Evolutionary conservation across 805 yeast species (phyloP).

Genomic region (Wickerhamiella parazyma): DNA sequence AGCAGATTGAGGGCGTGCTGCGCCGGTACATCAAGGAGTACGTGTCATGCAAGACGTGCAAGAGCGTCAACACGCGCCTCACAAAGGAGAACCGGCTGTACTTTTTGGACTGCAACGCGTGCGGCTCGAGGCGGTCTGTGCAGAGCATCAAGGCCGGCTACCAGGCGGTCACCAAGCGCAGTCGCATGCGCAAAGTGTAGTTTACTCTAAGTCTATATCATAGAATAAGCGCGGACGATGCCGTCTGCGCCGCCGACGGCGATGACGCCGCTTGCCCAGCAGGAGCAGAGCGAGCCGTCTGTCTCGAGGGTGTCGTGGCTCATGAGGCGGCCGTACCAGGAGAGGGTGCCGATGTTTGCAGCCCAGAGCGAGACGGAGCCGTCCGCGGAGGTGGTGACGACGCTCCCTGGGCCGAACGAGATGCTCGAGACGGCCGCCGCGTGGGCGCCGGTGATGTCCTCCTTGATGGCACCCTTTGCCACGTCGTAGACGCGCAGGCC

Average conservation of each 20-base stretch:
- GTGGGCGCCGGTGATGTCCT: conserved; percentile 19
- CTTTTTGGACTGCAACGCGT: conserved; percentile 93
- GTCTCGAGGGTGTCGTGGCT: conserved; percentile 19
- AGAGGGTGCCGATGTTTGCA: conserved; percentile 14
- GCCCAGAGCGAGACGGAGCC: conserved; percentile 22
- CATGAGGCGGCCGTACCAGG: conserved; percentile 19
- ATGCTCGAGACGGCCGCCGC: conserved; percentile 13
- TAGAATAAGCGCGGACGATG: conserved; percentile 16
- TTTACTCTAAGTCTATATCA: neutral
- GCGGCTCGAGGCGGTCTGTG: conserved; percentile 96
- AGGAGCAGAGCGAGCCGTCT: conserved; percentile 14
- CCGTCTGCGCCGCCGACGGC: conserved; percentile 20
- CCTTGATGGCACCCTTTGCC: conserved; percentile 14
- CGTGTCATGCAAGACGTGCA: conserved; percentile 98
- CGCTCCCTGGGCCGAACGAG: neutral
- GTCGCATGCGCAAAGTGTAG: conserved; percentile 11
- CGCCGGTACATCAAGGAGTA: conserved; percentile 94
- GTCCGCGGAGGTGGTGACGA: conserved; percentile 19
- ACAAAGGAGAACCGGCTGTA: conserved; percentile 96
- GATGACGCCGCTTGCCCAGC: conserved; percentile 2
- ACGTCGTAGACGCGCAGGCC: conserved; percentile 16
- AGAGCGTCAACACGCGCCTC: conserved; percentile 90
- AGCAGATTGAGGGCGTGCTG: conserved; percentile 90
- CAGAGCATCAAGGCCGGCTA: conserved; percentile 97
- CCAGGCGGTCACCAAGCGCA: conserved; percentile 55